phyloP scores from a whole-genome alignment of 768 basidiomycete genomes.

The Gloeopeniophorella convolvens region DNA sequence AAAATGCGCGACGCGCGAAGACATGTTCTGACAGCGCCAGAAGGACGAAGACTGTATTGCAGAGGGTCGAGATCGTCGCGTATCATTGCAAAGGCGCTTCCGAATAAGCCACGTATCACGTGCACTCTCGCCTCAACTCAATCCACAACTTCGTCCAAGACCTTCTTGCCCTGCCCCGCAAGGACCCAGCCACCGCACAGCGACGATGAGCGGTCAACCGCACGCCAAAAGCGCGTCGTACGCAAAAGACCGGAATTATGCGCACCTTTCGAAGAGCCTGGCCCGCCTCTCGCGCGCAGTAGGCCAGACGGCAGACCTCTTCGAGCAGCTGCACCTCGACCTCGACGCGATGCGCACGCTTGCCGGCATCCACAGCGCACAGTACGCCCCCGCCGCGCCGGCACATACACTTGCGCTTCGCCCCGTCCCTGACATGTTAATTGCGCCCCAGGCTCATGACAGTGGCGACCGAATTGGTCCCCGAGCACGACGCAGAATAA shows the following conservation, averaged over 20 bases:
- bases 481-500: constrained; percentile 23
- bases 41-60: too few relatives aligned
- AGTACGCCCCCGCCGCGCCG: constrained; percentile 44
- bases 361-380: constrained; percentile 73
- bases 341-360: constrained; percentile 74
- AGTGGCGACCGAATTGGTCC: constrained; percentile 37
- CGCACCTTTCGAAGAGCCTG: constrained; percentile 64
- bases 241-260: constrained; percentile 76
- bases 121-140: neutral
- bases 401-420: neutral
- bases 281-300: constrained; percentile 62
- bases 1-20: too few relatives aligned
- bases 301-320: constrained; percentile 66
- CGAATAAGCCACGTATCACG: too few relatives aligned
- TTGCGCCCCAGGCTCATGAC: constrained; percentile 42
- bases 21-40: too few relatives aligned
- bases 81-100: too few relatives aligned
- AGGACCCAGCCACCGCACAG: too few relatives aligned
- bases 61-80: too few relatives aligned
- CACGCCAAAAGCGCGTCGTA: constrained; percentile 60
- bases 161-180: too few relatives aligned
- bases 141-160: too few relatives aligned
- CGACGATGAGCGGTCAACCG: constrained; percentile 24
- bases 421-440: neutral
- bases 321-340: constrained; percentile 70